Percentiles rank a stretch among this genome's conserved stretches.
phyloP scores from a whole-genome alignment of 2,329 filamentous ascomycete species.

The Orbilia blumenaviensis region DNA sequence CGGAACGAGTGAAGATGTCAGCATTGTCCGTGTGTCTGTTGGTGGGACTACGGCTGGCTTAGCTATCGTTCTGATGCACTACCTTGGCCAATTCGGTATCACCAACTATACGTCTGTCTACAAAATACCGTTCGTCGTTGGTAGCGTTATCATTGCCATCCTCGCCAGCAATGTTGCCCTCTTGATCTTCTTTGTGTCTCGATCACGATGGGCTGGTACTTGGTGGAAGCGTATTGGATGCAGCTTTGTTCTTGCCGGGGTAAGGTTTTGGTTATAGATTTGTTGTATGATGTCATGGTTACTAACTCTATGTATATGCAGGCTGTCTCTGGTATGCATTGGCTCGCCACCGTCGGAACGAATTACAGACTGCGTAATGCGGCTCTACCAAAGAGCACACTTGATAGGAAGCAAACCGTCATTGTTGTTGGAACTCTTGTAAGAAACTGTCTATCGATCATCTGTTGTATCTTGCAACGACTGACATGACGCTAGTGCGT shows the following conservation, averaged over 20 bases:
- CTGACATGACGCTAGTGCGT: constrained; percentile 65
- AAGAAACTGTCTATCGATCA: constrained; percentile 58
- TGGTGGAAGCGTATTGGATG: constrained; percentile 78
- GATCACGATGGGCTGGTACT: constrained; percentile 77
- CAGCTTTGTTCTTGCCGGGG: constrained; percentile 74
- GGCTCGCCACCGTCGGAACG: constrained; percentile 78
- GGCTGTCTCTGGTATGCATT: constrained; percentile 85
- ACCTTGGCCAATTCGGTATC: constrained; percentile 80
- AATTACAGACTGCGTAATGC: constrained; percentile 69
- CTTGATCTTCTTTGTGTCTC: constrained; percentile 78
- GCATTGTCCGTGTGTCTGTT: constrained; percentile 68
- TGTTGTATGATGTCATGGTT: neutral
- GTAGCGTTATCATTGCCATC: constrained; percentile 76
- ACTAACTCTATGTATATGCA: neutral
- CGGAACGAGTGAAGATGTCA: constrained; percentile 69
- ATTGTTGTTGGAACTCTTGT: constrained; percentile 78
- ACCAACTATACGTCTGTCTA: constrained; percentile 77
- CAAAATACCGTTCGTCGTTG: constrained; percentile 69
- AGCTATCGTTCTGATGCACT: constrained; percentile 86
- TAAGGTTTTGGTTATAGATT: constrained; percentile 3
- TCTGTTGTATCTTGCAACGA: neutral
- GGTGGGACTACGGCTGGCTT: constrained; percentile 76
- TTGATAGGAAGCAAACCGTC: constrained; percentile 72
- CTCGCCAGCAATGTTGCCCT: constrained; percentile 76
- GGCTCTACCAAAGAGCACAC: constrained; percentile 61